Base-by-base conservation (phyloP, 2,329 filamentous ascomycete species). In the Colletotrichum sp. region DNA sequence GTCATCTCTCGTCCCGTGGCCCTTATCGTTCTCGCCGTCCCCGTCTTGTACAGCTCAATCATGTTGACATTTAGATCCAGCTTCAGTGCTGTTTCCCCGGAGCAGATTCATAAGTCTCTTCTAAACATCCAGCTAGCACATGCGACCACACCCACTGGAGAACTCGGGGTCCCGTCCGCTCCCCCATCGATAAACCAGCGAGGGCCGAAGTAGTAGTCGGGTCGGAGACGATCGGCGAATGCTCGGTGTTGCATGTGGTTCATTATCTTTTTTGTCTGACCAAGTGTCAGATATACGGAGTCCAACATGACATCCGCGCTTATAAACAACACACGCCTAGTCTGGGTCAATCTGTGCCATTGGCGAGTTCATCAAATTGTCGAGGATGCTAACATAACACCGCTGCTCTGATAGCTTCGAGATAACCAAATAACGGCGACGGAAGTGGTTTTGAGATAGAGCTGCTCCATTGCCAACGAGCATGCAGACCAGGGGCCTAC, bases 121-220 rank as follows among this genome's bases (percentile, higher is more conserved):
- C 39, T 44, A n/a, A n/a, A 44, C 18, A 6, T 44, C 5, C 39
- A 44, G 39, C 39, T n/a, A 0, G 8, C 39, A 44, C 39, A 44
- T 44, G 39, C 39, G 39, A 44, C 39, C 39, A 44, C 8, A 44
- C 18, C 39, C 18, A n/a, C 39, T 44, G 39, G 39, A 44, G 39
- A 44, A 44, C 68, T 9, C 65, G 57, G 57, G 57, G 26, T 60
- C 57, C 57, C 57, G 57, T 60, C 57, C 57, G 57, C 57, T 60
- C 57, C 26, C 57, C 57, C 57, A n/a, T 32, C 57, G 57, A 60
- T 60, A 60, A 60, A 60, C 28, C 28, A 32, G 57, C 8, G 57
- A 60, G 57, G 57, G 57, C 57, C 26, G 57, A 60, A 60, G 36
- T 44, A 44, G 36, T 44, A 44, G 36, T 44, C 16, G 36, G 57